A percentile compares a stretch with the other conserved stretches of the same genome.
These are phyloP conservation scores for Trichoderma polysporum DNA, from an alignment of 2,329 filamentous ascomycete species.

Conservation along the genomic window DNA sequence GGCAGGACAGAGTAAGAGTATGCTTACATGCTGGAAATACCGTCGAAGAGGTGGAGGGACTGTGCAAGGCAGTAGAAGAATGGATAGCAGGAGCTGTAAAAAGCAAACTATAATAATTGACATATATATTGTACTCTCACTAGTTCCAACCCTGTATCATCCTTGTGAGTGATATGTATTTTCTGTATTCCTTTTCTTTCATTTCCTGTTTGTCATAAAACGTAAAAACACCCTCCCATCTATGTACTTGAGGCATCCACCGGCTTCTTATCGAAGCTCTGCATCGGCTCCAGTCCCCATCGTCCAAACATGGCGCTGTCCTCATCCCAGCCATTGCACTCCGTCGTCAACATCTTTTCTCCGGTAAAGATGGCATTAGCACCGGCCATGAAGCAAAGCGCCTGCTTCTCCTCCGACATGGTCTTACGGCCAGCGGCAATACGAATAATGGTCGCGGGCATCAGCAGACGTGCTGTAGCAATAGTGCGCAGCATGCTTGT, in stretches of 20 bases:
- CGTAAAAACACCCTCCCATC: neutral
- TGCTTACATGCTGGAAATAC: conserved; percentile 70
- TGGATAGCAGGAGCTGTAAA: conserved; percentile 42
- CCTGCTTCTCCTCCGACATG: conserved; percentile 85
- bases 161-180: neutral
- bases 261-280: conserved; percentile 44
- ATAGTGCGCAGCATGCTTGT: conserved; percentile 79
- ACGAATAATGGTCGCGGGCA: conserved; percentile 83
- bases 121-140: neutral
- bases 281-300: conserved; percentile 82
- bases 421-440: conserved; percentile 82
- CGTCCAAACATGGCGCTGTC: conserved; percentile 79
- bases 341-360: conserved; percentile 93
- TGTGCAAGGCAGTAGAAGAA: conserved; percentile 47
- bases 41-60: conserved; percentile 51
- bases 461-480: conserved; percentile 76
- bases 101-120: conserved; percentile 14
- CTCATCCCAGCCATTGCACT: conserved; percentile 88
- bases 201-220: neutral
- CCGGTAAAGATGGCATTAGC: conserved; percentile 95
- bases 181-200: neutral
- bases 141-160: neutral
- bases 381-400: conserved; percentile 84
- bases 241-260: conserved; percentile 3
- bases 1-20: conserved; percentile 63